Evolutionary conservation across 2,329 filamentous ascomycete species (phyloP).

Genomic region (Aspergillus sp.): DNA sequence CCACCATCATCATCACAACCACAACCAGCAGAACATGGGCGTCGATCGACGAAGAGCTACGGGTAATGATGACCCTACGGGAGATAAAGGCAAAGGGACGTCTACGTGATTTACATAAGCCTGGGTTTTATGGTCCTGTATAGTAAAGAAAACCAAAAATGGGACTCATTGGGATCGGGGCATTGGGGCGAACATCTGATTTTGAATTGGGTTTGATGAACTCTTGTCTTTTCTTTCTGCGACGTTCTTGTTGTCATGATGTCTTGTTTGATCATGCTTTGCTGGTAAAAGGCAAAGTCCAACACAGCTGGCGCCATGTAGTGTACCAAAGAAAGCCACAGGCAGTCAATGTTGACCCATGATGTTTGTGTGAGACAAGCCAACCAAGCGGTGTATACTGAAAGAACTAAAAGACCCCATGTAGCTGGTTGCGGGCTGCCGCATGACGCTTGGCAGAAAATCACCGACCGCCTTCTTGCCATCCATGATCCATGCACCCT

Average conservation of each 20-base stretch:
- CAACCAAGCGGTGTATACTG: too few relatives aligned
- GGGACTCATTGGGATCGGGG: slow-evolving; percentile 39
- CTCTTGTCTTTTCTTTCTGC: slow-evolving; percentile 17
- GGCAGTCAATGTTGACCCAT: too few relatives aligned
- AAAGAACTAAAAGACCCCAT: too few relatives aligned
- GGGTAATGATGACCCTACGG: slow-evolving; percentile 42
- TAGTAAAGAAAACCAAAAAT: slow-evolving; percentile 35
- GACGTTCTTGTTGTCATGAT: slow-evolving; percentile 6
- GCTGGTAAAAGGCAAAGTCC: not conserved
- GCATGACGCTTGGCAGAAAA: slow-evolving; percentile 13
- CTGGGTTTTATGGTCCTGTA: slow-evolving; percentile 35
- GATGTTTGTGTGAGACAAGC: too few relatives aligned
- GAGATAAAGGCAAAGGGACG: slow-evolving; percentile 41
- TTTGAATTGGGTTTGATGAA: slow-evolving; percentile 28
- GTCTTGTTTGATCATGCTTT: slow-evolving; percentile 4
- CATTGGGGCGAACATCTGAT: slow-evolving; percentile 39
- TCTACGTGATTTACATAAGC: slow-evolving; percentile 30
- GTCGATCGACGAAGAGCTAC: slow-evolving; percentile 43
- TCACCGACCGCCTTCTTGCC: slow-evolving; percentile 19
- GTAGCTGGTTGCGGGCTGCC: not conserved
- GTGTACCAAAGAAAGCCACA: not conserved
- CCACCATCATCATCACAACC: slow-evolving; percentile 27
- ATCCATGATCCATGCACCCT: slow-evolving; percentile 13
- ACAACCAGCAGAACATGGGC: slow-evolving; percentile 31
- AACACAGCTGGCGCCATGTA: not conserved